Conservation (phyloP, 1,284 basidiomycete species). For the Coriolopsis trogii region DNA sequence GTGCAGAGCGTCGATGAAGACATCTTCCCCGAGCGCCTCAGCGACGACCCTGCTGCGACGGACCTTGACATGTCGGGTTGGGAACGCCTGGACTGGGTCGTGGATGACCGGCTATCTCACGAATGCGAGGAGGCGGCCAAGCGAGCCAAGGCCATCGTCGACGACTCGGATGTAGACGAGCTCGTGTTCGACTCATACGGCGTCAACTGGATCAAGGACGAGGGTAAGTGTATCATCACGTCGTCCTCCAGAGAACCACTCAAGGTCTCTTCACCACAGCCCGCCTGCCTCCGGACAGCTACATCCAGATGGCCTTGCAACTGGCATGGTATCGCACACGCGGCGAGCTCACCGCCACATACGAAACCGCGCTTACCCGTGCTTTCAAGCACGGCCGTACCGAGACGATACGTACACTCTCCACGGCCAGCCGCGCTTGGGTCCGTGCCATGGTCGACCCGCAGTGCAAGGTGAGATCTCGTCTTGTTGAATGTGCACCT, state of each 20-base stretch:
- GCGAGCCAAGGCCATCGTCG: conserved; percentile 64
- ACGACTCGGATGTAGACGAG: conserved; percentile 84
- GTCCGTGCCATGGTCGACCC: conserved; percentile 78
- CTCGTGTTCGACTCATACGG: conserved; percentile 90
- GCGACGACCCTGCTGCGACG: neutral
- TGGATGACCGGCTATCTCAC: conserved; percentile 60
- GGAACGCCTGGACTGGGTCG: conserved; percentile 77
- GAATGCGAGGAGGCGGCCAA: conserved; percentile 66
- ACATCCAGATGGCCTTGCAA: conserved; percentile 92
- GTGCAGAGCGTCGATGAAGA: conserved; percentile 60
- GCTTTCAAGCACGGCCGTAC: conserved; percentile 91
- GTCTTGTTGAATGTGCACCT: neutral
- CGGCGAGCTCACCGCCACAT: conserved; percentile 84
- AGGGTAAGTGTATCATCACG: conserved; percentile 30
- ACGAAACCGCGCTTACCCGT: conserved; percentile 95
- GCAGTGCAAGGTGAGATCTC: conserved; percentile 48
- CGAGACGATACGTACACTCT: conserved; percentile 87
- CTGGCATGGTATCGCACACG: conserved; percentile 89
- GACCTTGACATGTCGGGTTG: conserved; percentile 42
- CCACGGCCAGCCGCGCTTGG: conserved; percentile 77
- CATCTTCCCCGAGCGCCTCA: conserved; percentile 31
- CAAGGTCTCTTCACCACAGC: conserved; percentile 40
- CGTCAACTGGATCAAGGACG: conserved; percentile 86
- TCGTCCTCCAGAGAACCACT: neutral
- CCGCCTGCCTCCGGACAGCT: conserved; percentile 86